Percentiles rank a stretch among this genome's conserved stretches.
Evolutionary conservation across 257 asterid genomes (phyloP).

Genomic region (Gentiana macrophylla): DNA sequence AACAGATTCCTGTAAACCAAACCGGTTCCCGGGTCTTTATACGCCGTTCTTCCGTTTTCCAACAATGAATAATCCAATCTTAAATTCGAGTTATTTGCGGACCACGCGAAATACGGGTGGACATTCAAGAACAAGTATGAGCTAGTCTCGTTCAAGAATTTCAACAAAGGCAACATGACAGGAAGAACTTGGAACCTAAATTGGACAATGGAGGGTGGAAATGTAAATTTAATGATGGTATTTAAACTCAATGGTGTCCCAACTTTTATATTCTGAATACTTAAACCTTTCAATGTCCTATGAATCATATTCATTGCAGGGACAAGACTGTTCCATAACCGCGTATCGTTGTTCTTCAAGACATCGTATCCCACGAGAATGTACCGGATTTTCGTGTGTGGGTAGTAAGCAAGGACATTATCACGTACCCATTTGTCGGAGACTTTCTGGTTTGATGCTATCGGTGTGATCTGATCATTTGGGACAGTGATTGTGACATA

Average conservation of each 20-base stretch:
- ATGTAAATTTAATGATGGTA: conserved; percentile 27
- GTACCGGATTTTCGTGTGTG: conserved; percentile 42
- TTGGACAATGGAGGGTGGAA: conserved; percentile 67
- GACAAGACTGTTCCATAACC: conserved; percentile 45
- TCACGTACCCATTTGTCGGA: conserved; percentile 49
- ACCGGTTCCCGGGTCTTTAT: conserved; percentile 39
- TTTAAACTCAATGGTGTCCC: conserved; percentile 74
- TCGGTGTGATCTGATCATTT: conserved; percentile 30
- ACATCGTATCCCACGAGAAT: conserved; percentile 66
- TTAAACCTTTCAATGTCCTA: conserved; percentile 20
- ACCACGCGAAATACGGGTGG: conserved; percentile 57
- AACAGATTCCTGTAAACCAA: conserved; percentile 45
- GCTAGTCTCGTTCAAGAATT: conserved; percentile 38
- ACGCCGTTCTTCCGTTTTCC: conserved; percentile 16
- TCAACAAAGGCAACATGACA: conserved; percentile 33
- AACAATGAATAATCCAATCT: conserved; percentile 48
- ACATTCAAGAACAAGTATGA: conserved; percentile 50
- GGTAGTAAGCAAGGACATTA: conserved; percentile 44
- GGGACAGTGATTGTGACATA: conserved; percentile 48
- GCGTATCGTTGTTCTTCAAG: conserved; percentile 21
- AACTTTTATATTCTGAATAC: conserved; percentile 53
- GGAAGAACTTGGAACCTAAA: conserved; percentile 39
- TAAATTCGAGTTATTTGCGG: conserved; percentile 21
- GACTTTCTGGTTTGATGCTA: conserved; percentile 37
- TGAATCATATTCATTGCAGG: conserved; percentile 57